Evolutionary conservation across 2,329 filamentous ascomycete species (phyloP).

Genomic region (Domatiomyces globalis): DNA sequence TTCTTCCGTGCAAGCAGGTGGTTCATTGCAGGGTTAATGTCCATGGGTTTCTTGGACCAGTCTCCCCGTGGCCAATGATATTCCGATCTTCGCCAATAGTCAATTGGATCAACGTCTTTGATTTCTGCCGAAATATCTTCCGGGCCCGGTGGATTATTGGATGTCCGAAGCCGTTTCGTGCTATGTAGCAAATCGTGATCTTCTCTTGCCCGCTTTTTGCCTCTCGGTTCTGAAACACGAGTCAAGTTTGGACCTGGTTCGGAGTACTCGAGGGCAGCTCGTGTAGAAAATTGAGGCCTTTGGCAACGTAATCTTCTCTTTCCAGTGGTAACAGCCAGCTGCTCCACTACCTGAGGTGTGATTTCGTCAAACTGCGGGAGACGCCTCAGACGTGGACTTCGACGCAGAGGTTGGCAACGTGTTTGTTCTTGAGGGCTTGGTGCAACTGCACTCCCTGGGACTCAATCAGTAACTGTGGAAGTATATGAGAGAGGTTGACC

Average conservation of each 20-base stretch:
- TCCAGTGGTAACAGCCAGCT: neutral
- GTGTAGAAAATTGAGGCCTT: neutral
- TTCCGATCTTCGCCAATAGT: neutral
- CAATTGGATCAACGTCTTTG: neutral
- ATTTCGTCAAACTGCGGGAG: neutral
- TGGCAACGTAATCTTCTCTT: neutral
- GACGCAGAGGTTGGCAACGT: neutral
- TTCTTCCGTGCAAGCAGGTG: conserved; percentile 21
- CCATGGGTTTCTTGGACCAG: neutral
- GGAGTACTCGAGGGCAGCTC: neutral
- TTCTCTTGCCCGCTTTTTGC: neutral
- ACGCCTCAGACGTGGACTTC: neutral
- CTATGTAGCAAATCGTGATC: neutral
- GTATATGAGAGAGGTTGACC: neutral
- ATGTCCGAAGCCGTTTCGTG: neutral
- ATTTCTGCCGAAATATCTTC: neutral
- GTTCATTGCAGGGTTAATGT: conserved; percentile 13
- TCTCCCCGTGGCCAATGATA: neutral
- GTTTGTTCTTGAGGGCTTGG: neutral
- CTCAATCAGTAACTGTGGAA: neutral
- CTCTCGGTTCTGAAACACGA: neutral
- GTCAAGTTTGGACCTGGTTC: neutral
- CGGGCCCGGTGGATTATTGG: neutral
- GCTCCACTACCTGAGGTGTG: neutral
- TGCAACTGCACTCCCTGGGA: neutral